Evolutionary conservation across 2,329 filamentous ascomycete species (phyloP).

Genomic region (Dactylellina sp.): DNA sequence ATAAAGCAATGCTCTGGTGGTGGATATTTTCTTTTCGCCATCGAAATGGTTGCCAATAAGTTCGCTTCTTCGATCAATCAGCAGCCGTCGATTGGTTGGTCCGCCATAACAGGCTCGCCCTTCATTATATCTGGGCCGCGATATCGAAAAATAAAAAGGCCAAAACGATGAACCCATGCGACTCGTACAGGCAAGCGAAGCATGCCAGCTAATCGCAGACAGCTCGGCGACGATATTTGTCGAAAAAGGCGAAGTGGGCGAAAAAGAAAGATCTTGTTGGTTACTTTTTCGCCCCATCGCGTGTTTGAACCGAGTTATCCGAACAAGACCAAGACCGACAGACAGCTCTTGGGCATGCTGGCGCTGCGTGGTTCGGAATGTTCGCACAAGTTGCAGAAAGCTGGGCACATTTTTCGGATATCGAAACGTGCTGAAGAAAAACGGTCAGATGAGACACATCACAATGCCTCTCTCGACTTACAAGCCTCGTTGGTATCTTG

Average conservation of each 20-base stretch:
- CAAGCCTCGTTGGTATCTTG: slow-evolving; percentile 32
- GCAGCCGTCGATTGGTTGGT: slow-evolving; percentile 32
- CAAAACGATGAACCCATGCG: slow-evolving; percentile 7
- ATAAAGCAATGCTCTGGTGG: slow-evolving; percentile 14
- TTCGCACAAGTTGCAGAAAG: slow-evolving; percentile 17
- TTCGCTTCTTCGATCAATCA: slow-evolving; percentile 54
- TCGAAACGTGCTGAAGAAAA: slow-evolving; percentile 32
- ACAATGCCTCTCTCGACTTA: slow-evolving; percentile 19
- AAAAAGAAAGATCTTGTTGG: background rate
- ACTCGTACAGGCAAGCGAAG: background rate
- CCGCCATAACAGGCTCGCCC: slow-evolving; percentile 26
- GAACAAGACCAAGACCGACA: slow-evolving; percentile 5
- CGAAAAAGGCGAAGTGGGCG: background rate
- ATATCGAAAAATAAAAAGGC: slow-evolving; percentile 30
- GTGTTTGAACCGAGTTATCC: slow-evolving; percentile 47
- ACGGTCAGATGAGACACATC: slow-evolving; percentile 47
- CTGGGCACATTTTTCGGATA: slow-evolving; percentile 38
- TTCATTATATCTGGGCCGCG: slow-evolving; percentile 15
- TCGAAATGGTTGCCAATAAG: slow-evolving; percentile 20
- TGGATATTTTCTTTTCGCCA: slow-evolving; percentile 31
- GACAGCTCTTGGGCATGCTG: slow-evolving; percentile 15
- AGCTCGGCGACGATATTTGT: slow-evolving; percentile 40
- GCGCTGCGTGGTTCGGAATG: slow-evolving; percentile 45
- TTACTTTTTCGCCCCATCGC: slow-evolving; percentile 13
- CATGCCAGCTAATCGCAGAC: slow-evolving; percentile 45